Evolutionary conservation across 768 basidiomycete species (phyloP), one percentile per base, ranked within the genome.

Genomic region (Cystofilobasidium capitatum): DNA sequence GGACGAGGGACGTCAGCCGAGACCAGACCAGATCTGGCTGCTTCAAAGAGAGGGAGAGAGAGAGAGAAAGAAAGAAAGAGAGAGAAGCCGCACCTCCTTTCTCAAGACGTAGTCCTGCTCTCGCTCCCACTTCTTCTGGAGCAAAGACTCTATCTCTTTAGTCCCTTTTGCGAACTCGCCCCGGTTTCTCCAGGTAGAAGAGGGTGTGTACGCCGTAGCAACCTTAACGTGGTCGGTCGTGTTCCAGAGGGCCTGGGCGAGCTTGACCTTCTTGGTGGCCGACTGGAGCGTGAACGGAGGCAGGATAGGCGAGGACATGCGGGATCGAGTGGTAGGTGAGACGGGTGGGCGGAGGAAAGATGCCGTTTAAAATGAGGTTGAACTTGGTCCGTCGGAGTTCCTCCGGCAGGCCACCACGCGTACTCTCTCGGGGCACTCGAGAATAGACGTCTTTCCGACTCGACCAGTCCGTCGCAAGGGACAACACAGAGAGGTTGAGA

Each of bases 141-240:
- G 71, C 75, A 84, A 83, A 54, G 72, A 69, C 65, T 79, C 78
- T 58, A 84, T 80, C 58, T 79, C 78, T 7, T 76, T 77, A 31
- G 77, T 76, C 0, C 83, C 83, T 39, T 69, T 65, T 69, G 81
- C 71, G 74, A 85, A 85, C 22, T 74, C 65, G 72, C 80, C 81
- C 39, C 84, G 77, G 75, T 85, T 85, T 29, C 84, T 76, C 84
- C 83, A 84, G 71, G 81, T 75, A 6, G 80, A 81, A 72, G 83
- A 80, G 36, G 79, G 76, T 0, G 83, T 83, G 74, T 84, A 84
- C 0, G 81, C 83, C 0, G 78, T 75, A 0, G 80, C 76, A 63
- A 83, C 79, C 59, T 76, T 62, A 24, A 69, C 45, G 0, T 73
- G 70, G 22, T 69, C 59, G 14, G 63, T 49, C 16, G 73, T 74